Base-by-base conservation (phyloP, 331 rosid genomes). In the Rosa hybrid region DNA sequence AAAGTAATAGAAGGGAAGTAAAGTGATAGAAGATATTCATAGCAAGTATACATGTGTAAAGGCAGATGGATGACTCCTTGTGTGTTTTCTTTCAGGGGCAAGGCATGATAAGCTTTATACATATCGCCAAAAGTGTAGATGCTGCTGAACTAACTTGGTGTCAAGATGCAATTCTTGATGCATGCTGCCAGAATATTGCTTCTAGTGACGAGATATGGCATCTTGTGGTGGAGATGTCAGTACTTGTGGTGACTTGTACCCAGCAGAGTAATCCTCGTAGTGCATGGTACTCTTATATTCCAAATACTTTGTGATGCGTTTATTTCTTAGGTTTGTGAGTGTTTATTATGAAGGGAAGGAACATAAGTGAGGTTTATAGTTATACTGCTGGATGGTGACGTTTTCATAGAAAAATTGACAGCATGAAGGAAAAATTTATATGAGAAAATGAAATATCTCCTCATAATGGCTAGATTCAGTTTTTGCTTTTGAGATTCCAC, bases 131-230 rank as follows among this genome's bases (percentile, higher is more conserved):
- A 84, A 90, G 91, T 81, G 93, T 95, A 70, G 81, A 81, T 81
- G 83, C 90, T 63, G 81, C 87, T 51, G 93, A 88, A 82, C 91
- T 92, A 44, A 88, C 91, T 77, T 84, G 89, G 83, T 90, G 83
- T 79, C 89, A 77, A 68, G 98, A 93, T 83, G 99, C 86, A 80
- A 88, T 93, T 78, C 94, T 95, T 83, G 99, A 95, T 91, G 98
- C 97, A 3, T 95, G 99, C 89, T 92, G 99, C 93, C 94, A 93
- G 81, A 95, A 95, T 86, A 89, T 88, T 4, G 94, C 97, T 63
- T 81, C 90, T 73, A 81, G 84, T 83, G 98, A 93, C 80, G 94
- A 91, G 80, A 89, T 93, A 85, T 95, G 99, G 99, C 84, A 81
- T 67, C 88, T 63, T 75, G 97, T 90, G 63, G 89, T 93, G 62